phyloP scores from a whole-genome alignment of 768 basidiomycete genomes.

The Termitomyces sp. region DNA sequence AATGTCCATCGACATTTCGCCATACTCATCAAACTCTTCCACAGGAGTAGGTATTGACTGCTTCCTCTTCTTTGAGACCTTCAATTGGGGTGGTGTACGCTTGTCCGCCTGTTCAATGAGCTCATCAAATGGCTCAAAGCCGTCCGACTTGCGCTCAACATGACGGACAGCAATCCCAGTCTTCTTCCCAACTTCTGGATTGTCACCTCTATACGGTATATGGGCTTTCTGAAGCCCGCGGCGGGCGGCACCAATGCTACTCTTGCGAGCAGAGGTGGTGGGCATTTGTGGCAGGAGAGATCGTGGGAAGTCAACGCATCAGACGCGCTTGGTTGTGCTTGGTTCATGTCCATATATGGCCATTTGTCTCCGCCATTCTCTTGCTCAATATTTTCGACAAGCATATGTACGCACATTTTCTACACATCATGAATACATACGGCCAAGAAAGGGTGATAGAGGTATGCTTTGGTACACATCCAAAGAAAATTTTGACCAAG shows the following conservation, averaged over 20 bases:
- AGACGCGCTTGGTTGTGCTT: constrained; percentile 17
- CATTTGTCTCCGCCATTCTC: neutral
- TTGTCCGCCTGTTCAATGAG: constrained; percentile 64
- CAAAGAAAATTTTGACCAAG: neutral
- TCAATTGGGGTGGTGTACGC: constrained; percentile 54
- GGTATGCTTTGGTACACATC: constrained; percentile 12
- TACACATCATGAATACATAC: constrained; percentile 3
- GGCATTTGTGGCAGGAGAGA: neutral
- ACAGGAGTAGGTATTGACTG: constrained; percentile 27
- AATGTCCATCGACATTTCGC: constrained; percentile 77
- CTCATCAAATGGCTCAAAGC: constrained; percentile 79
- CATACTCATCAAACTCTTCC: constrained; percentile 26
- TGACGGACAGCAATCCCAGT: constrained; percentile 70
- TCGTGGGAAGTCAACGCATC: constrained; percentile 5
- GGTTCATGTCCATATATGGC: constrained; percentile 4
- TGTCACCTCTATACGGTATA: constrained; percentile 74
- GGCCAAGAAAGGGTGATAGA: constrained; percentile 26
- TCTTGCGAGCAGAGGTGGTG: constrained; percentile 4
- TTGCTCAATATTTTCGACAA: constrained; percentile 14
- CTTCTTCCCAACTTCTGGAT: constrained; percentile 73
- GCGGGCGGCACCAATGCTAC: constrained; percentile 2
- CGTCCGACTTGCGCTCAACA: constrained; percentile 72
- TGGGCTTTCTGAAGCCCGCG: constrained; percentile 56
- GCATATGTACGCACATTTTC: constrained; percentile 8
- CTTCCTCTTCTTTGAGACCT: constrained; percentile 43